A percentile compares a stretch with the other conserved stretches of the same genome.
These are phyloP conservation scores for Scytalidium lignicola DNA, from an alignment of 2,329 filamentous ascomycete species.

Conservation along the genomic window DNA sequence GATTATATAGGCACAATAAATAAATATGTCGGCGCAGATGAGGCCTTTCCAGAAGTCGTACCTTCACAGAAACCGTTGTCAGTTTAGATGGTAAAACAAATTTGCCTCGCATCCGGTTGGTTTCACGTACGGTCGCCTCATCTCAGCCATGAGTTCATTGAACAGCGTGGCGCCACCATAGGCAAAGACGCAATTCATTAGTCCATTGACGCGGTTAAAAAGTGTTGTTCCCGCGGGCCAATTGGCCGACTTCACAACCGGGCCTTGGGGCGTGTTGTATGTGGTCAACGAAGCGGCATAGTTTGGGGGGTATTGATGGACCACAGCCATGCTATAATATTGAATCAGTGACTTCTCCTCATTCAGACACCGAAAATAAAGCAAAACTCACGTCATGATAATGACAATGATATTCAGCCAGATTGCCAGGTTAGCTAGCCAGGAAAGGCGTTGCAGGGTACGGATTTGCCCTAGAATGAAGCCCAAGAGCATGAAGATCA, in stretches of 20 bases:
- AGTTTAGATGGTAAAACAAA: slow-evolving; percentile 31
- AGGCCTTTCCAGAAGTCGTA: slow-evolving; percentile 35
- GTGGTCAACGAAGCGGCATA: slow-evolving; percentile 29
- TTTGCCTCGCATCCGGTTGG: no score
- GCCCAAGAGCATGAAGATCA: slow-evolving; percentile 44
- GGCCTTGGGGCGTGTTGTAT: no score
- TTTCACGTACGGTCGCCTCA: slow-evolving; percentile 29
- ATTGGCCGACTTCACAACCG: no score
- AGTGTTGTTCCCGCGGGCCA: slow-evolving; percentile 16
- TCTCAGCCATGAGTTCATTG: slow-evolving; percentile 47
- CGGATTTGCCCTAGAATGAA: slow-evolving; percentile 50
- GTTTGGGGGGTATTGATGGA: slow-evolving; percentile 17
- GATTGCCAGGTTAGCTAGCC: slow-evolving; percentile 48
- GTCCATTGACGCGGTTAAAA: slow-evolving; percentile 35
- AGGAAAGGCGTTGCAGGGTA: slow-evolving; percentile 46
- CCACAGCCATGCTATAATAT: slow-evolving; percentile 1
- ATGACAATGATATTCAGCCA: slow-evolving; percentile 51
- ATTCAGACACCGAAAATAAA: not conserved
- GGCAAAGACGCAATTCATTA: slow-evolving; percentile 29
- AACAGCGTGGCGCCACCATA: slow-evolving; percentile 24
- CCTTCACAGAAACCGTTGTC: slow-evolving; percentile 32
- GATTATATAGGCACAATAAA: slow-evolving; percentile 27
- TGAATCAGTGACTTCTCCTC: not conserved
- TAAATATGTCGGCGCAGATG: slow-evolving; percentile 36
- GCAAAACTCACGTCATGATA: slow-evolving; percentile 35